Evolutionary conservation across 2,329 filamentous ascomycete genomes (phyloP).

Genomic region (Xylariaceae sp.): DNA sequence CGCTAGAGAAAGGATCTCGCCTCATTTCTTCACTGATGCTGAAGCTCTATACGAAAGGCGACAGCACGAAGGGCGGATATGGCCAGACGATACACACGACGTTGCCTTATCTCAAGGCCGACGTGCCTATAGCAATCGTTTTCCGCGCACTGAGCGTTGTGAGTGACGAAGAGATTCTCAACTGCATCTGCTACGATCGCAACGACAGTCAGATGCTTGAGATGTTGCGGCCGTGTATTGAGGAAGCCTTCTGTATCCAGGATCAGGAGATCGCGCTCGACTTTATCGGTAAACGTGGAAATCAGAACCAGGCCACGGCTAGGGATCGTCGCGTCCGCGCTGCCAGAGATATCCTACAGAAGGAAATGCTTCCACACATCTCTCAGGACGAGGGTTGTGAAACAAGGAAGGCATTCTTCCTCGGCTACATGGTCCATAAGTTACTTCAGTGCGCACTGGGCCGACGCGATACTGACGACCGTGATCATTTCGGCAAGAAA

Average conservation of each 20-base stretch:
- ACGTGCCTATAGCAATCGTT: slow-evolving; percentile 90
- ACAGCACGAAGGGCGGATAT: slow-evolving; percentile 70
- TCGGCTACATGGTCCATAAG: slow-evolving; percentile 98
- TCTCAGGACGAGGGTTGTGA: slow-evolving; percentile 93
- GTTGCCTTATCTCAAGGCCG: slow-evolving; percentile 87
- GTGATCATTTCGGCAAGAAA: slow-evolving; percentile 99
- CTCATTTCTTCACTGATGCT: slow-evolving; percentile 90
- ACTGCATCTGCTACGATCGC: slow-evolving; percentile 94
- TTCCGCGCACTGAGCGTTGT: slow-evolving; percentile 95
- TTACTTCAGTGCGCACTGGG: slow-evolving; percentile 90
- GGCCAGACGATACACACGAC: slow-evolving; percentile 87
- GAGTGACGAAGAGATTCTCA: slow-evolving; percentile 95
- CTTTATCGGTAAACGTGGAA: slow-evolving; percentile 90
- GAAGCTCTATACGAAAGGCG: slow-evolving; percentile 83
- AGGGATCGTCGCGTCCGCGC: slow-evolving; percentile 86
- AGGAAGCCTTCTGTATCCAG: slow-evolving; percentile 94
- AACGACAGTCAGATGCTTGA: slow-evolving; percentile 96
- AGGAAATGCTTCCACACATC: slow-evolving; percentile 94
- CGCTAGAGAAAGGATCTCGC: slow-evolving; percentile 90
- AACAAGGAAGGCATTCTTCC: slow-evolving; percentile 93
- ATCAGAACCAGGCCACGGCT: slow-evolving; percentile 62
- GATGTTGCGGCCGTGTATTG: slow-evolving; percentile 93
- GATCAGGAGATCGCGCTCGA: slow-evolving; percentile 91
- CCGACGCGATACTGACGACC: slow-evolving; percentile 88
- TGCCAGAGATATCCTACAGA: slow-evolving; percentile 90